Conservation (phyloP, 2,329 filamentous ascomycete species). For the Helminthosporium solani region DNA sequence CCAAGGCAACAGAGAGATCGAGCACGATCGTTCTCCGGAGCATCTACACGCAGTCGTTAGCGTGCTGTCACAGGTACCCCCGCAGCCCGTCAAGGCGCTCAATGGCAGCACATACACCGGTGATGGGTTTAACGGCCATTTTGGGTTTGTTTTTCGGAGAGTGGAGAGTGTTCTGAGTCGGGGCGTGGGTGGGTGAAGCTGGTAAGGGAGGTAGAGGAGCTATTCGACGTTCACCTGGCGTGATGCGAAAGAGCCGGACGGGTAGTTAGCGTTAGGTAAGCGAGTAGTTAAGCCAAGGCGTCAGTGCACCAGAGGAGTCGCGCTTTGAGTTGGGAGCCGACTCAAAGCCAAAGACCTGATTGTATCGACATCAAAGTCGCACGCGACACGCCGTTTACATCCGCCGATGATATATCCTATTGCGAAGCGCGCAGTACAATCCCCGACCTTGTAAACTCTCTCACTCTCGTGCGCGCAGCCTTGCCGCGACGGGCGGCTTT, state of each 20-base stretch:
- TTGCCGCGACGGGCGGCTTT: conserved; percentile 3
- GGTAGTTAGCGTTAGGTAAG: conserved; percentile 1
- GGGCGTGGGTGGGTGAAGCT: conserved; percentile 29
- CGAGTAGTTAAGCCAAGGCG: neutral
- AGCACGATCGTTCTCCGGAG: conserved; percentile 66
- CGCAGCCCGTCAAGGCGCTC: conserved; percentile 13
- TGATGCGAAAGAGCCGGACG: conserved; percentile 1
- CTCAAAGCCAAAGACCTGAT: conserved; percentile 10
- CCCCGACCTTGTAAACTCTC: neutral
- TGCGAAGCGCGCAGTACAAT: neutral
- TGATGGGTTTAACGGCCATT: conserved; percentile 54
- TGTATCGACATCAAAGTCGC: neutral
- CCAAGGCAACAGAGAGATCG: conserved; percentile 65
- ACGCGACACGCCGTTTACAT: neutral
- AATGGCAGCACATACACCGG: conserved; percentile 49
- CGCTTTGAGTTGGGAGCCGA: conserved; percentile 19
- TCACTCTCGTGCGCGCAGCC: neutral
- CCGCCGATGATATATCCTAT: neutral
- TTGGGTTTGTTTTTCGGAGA: conserved; percentile 22
- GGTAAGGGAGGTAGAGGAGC: conserved; percentile 26
- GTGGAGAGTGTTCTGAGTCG: conserved; percentile 32
- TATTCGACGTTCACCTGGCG: conserved; percentile 25
- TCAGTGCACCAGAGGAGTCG: conserved; percentile 10
- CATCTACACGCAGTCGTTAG: conserved; percentile 53
- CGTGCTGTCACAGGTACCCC: conserved; percentile 8